Evolutionary conservation across 768 basidiomycete species (phyloP), one percentile per base, ranked within the genome.

Genomic region (Xerocomellus intermedius): DNA sequence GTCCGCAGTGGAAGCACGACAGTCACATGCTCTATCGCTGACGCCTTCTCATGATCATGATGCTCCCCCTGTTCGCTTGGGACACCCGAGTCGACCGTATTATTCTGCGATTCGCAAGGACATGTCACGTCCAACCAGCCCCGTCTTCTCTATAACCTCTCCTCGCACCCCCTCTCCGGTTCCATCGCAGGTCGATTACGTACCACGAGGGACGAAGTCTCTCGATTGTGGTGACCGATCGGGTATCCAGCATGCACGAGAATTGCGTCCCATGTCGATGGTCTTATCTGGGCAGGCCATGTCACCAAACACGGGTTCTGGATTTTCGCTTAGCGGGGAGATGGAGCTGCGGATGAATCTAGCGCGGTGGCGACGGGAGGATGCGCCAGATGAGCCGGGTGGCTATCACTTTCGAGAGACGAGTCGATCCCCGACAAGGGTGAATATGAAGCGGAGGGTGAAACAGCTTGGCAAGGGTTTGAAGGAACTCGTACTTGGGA

Each of bases 321-420:
- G 82, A 14, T 83, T 75, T 64, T 84, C 83, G 52, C 70, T 84
- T 59, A 84, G 82, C 50, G 83, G 83, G 12, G 81, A 84, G 68
- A 81, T 79, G 50, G 83, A 84, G 64, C 57, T 83, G 68, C 73
- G 77, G 59, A 83, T 83, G 80, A 77, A 79, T 2, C 66, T 83
- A 35, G 82, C 82, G 9, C 67, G 67, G 56, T 69, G 73, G 62
- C 63, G 66, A 49, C 64, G 49, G 43, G 68, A 69, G 43, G 55
- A 73, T 39, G 65, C 67, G 22, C 69, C 65, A 2, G 59, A 68
- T 49, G 64, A 67, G 42, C 69, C 71, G 1, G 67, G 71, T 33
- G 64, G 57, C 12, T 73, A 69, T 50, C 65, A 58, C 10, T 73
- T 73, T 59, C 57, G 57, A 26, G 71, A 71, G 55, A 71, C 48